phyloP scores from a whole-genome alignment of 371 early-diverging fungal species.

The Entomophthora muscae region DNA sequence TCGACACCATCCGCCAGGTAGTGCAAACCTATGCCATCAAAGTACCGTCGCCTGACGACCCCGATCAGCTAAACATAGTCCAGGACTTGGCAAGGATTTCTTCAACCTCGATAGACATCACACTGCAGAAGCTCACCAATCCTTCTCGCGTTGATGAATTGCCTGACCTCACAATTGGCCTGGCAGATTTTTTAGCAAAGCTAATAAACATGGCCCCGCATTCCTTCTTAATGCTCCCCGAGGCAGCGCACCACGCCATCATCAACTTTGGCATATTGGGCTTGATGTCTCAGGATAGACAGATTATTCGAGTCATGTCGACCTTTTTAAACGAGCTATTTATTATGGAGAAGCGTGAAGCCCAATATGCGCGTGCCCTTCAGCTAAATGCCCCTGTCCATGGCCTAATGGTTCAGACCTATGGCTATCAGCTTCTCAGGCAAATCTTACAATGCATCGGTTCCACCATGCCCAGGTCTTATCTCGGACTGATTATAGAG shows the following conservation, averaged over 20 bases:
- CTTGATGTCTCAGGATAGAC: neutral
- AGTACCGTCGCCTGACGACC: neutral
- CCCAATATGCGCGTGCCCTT: neutral
- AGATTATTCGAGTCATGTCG: neutral
- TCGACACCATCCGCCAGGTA: neutral
- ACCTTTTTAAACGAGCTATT: neutral
- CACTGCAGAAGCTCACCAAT: neutral
- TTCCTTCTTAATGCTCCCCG: constrained; percentile 2
- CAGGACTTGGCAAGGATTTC: neutral
- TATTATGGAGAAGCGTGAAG: neutral
- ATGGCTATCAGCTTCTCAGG: neutral
- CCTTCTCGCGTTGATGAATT: neutral
- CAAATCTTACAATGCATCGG: neutral
- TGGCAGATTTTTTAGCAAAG: neutral
- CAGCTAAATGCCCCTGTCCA: neutral
- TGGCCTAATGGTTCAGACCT: neutral
- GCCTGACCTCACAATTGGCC: neutral
- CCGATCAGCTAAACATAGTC: neutral
- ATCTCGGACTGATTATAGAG: neutral
- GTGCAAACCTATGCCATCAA: neutral
- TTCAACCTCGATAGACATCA: neutral
- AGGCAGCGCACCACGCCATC: neutral
- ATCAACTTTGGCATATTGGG: neutral
- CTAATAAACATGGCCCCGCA: neutral
- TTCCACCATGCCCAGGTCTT: neutral